Evolutionary conservation across 805 yeast genomes (phyloP), one percentile per base, ranked within the genome.

Genomic region (Nadsonia fulvescens): DNA sequence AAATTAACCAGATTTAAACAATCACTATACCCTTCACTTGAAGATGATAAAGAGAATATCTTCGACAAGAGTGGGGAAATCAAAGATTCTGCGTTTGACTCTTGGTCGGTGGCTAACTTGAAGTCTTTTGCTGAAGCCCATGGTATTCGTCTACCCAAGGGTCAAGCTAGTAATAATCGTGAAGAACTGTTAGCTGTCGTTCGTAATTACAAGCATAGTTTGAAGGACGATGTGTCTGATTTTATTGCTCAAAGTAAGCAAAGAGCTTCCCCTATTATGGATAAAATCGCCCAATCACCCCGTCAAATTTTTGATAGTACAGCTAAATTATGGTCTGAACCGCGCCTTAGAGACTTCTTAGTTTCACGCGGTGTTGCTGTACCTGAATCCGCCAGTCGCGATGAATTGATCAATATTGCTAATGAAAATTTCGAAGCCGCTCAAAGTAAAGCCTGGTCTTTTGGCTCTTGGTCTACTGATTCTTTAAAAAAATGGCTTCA

Each of bases 401-500:
- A 59, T 20, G 52, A 61, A 17, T 45, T 70, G 36, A 37, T 56
- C 18, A 38, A 42, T 8, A 52, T 63, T 29, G 50, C 56, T 8
- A 42, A 51, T 26, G 30, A 41, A 15, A 36, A 46, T 24, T 49
- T 56, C 4, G 64, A 64, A 30, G 58, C 66, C 5, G 66, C 70
- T 12, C n/a, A n/a, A n/a, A n/a, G n/a, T n/a, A n/a, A n/a, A n/a
- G 54, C 53, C 17, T 59, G 63, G 61, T 47, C 66, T 30, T 70
- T 67, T 40, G 51, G 59, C 7, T 37, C 53, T 16, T 71, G 79
- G 79, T 48, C 59, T 12, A 41, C 46, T 6, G 57, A 56, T 6
- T 66, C 63, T 25, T 44, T 73, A 31, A 48, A 51, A 33, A 37
- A 44, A 9, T 66, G 73, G 66, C 49, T 73, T 31, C 39, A 51